Percentiles rank a stretch among this genome's conserved stretches.
Evolutionary conservation across 768 basidiomycete species (phyloP).

Genomic region (Calocybe cyanea): DNA sequence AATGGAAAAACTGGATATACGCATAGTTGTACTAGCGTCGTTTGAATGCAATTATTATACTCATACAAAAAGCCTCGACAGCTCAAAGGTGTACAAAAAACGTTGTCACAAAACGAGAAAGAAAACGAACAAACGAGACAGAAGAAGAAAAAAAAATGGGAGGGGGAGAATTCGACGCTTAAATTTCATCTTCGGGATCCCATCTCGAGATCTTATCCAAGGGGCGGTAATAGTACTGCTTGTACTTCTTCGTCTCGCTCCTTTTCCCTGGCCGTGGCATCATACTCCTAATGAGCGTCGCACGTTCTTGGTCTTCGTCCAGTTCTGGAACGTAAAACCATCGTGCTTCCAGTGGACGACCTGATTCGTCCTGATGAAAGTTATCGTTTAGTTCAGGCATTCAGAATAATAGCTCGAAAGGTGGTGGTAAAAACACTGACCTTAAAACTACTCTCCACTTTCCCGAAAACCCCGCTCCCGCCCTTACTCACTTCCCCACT

Average conservation of each 20-base stretch:
- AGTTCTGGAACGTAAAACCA: conserved; percentile 78
- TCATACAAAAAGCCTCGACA: no score
- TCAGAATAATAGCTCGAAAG: not conserved
- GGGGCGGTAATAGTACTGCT: conserved; percentile 81
- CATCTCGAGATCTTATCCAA: conserved; percentile 68
- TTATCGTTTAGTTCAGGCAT: not conserved
- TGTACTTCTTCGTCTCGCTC: conserved; percentile 77
- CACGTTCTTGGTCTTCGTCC: conserved; percentile 70
- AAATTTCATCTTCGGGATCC: conserved; percentile 69
- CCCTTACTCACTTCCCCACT: conserved; percentile 32
- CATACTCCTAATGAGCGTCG: conserved; percentile 59
- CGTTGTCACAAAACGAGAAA: no score
- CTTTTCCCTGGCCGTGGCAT: conserved; percentile 76
- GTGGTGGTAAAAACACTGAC: conserved; percentile 23
- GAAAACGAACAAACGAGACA: no score
- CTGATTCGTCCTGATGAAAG: conserved; percentile 42
- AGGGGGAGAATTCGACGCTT: conserved; percentile 2
- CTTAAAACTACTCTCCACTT: conserved; percentile 48
- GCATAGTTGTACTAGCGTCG: no score
- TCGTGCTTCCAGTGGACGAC: conserved; percentile 51
- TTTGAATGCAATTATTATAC: no score
- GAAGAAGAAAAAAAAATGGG: no score
- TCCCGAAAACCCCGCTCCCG: conserved; percentile 61
- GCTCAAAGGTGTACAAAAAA: no score
- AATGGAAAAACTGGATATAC: no score